Conservation (phyloP, 2,329 filamentous ascomycete species). For the Aureobasidium lini region DNA sequence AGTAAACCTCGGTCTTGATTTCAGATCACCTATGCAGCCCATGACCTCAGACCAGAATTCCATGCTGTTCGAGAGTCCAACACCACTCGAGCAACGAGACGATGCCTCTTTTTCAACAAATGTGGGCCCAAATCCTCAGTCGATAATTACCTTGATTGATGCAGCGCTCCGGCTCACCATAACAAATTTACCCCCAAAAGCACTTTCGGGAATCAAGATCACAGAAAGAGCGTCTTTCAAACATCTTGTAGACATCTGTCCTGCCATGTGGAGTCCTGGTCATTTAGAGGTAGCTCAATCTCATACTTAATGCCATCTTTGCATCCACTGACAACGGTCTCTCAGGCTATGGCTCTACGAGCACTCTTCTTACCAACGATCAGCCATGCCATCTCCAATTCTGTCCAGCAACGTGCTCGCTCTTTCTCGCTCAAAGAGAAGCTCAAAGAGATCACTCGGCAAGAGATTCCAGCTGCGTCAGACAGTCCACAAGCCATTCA, state of each 20-base stretch:
- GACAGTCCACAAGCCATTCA: not conserved
- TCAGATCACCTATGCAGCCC: constrained; percentile 3
- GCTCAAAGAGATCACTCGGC: constrained; percentile 8
- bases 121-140: not conserved
- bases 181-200: constrained; percentile 21
- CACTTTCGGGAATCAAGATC: constrained; percentile 23
- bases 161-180: constrained; percentile 31
- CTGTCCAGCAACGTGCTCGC: constrained; percentile 2
- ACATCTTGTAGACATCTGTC: constrained; percentile 32
- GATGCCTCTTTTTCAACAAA: not conserved
- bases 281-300: constrained; percentile 25
- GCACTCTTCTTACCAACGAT: constrained; percentile 33
- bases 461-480: not conserved
- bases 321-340: not conserved
- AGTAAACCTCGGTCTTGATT: constrained; percentile 23
- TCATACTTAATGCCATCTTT: constrained; percentile 14
- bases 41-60: not conserved
- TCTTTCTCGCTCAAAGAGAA: constrained; percentile 10
- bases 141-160: constrained; percentile 21
- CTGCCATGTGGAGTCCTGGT: constrained; percentile 33
- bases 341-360: constrained; percentile 27
- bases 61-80: not conserved
- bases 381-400: constrained; percentile 26
- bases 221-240: constrained; percentile 27
- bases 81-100: not conserved